Percentiles rank a stretch among this genome's conserved stretches.
Conservation (phyloP, 2,329 filamentous ascomycete genomes). For the Tolypocladium sp. region DNA sequence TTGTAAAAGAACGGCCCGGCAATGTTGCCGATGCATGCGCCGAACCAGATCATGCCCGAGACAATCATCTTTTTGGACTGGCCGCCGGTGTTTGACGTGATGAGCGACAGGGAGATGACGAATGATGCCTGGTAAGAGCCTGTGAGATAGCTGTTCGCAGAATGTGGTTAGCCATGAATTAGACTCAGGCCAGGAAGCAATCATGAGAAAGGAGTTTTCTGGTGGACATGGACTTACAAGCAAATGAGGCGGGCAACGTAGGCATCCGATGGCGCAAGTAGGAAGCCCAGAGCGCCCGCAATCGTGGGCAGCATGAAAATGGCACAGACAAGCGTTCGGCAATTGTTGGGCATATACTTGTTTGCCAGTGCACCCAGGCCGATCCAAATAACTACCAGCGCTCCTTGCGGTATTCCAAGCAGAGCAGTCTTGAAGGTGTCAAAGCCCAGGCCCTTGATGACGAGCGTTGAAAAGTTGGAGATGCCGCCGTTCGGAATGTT, state of each 20-base stretch:
- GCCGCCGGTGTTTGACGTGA: constrained; percentile 41
- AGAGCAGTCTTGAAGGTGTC: constrained; percentile 24
- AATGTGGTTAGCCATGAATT: neutral
- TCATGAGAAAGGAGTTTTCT: neutral
- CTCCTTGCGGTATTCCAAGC: constrained; percentile 28
- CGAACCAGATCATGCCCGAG: constrained; percentile 52
- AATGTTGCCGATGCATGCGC: constrained; percentile 52
- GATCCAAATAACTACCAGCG: constrained; percentile 27
- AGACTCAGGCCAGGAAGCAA: neutral
- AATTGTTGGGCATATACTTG: constrained; percentile 29
- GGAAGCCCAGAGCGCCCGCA: constrained; percentile 47
- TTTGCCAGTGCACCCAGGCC: constrained; percentile 30
- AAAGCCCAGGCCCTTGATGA: constrained; percentile 50
- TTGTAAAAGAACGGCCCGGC: constrained; percentile 55
- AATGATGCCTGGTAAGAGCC: constrained; percentile 31
- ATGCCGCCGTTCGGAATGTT: constrained; percentile 51
- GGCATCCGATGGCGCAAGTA: constrained; percentile 39
- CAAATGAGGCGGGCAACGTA: constrained; percentile 47
- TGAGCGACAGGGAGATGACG: constrained; percentile 31
- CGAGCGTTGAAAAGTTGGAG: constrained; percentile 50
- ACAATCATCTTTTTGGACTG: constrained; percentile 57
- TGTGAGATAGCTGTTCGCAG: constrained; percentile 17
- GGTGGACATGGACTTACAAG: constrained; percentile 22
- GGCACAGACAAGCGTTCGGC: constrained; percentile 43
- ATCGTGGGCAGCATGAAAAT: constrained; percentile 51